A percentile compares a stretch with the other conserved stretches of the same genome.
phyloP scores from a whole-genome alignment of 192 early-diverging fungal genomes.

The Backusella australiensis region DNA sequence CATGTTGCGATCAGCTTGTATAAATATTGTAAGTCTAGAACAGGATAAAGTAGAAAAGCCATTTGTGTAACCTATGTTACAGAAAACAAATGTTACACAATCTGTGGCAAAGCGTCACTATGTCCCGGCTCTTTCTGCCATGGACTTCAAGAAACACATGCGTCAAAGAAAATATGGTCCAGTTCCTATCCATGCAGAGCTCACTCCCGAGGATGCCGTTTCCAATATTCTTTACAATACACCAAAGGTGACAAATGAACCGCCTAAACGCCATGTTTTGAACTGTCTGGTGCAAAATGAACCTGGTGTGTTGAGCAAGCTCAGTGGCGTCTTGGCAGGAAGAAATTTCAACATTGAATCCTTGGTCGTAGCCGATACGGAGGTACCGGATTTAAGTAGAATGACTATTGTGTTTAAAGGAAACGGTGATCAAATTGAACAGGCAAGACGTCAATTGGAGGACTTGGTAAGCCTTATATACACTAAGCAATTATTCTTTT shows the following conservation, averaged over 20 bases:
- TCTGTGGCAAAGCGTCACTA: not conserved
- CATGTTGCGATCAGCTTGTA: not conserved
- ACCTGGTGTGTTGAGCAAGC: conserved; percentile 75
- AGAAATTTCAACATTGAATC: conserved; percentile 98
- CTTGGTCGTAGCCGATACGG: conserved; percentile 92
- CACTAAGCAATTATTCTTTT: too few species aligned
- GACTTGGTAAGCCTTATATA: conserved; percentile 66
- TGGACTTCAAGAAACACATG: conserved; percentile 21
- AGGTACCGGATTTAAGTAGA: conserved; percentile 85
- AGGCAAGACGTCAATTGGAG: conserved; percentile 90
- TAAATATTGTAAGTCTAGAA: not conserved
- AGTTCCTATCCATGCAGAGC: conserved; percentile 37
- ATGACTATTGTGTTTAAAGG: conserved; percentile 95
- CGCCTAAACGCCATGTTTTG: conserved; percentile 82
- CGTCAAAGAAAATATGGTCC: conserved; percentile 16
- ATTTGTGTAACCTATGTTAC: not conserved
- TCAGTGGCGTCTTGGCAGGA: conserved; percentile 86
- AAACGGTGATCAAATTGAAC: conserved; percentile 76
- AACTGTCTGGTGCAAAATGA: conserved; percentile 94
- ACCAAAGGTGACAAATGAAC: conserved; percentile 45
- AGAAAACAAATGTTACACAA: not conserved
- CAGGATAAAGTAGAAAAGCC: not conserved
- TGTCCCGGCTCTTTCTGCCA: conserved; percentile 10
- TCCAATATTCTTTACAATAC: conserved; percentile 96
- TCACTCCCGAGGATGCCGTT: conserved; percentile 89